A percentile compares a stretch with the other conserved stretches of the same genome.
phyloP scores from a whole-genome alignment of 257 asterid genomes.

The Cordia subcordata region DNA sequence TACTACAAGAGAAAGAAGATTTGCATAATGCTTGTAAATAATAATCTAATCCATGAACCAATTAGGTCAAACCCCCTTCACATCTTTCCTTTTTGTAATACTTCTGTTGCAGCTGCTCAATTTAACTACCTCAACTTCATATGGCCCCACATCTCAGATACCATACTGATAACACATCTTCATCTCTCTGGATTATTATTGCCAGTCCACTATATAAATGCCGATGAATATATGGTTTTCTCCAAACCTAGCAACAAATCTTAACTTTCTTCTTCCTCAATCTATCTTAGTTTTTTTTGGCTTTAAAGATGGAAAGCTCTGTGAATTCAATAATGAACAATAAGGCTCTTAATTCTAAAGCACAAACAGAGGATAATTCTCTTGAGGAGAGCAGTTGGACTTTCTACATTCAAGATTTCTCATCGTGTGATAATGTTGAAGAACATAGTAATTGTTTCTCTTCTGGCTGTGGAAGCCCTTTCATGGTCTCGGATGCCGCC shows the following conservation, averaged over 20 bases:
- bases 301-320: slow-evolving; percentile 18
- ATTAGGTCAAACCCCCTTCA: slow-evolving; percentile 23
- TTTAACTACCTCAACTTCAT: slow-evolving; percentile 37
- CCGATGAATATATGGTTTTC: slow-evolving; percentile 3
- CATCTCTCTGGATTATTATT: neutral
- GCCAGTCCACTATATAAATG: slow-evolving; percentile 29
- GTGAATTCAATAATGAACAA: neutral
- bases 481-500: slow-evolving; percentile 59
- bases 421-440: slow-evolving; percentile 19
- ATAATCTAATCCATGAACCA: slow-evolving; percentile 21
- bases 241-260: slow-evolving; percentile 12
- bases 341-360: neutral
- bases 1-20: slow-evolving; percentile 31
- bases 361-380: slow-evolving; percentile 17
- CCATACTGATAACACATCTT: slow-evolving; percentile 13
- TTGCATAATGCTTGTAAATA: slow-evolving; percentile 38
- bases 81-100: slow-evolving; percentile 10
- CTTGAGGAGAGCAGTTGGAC: slow-evolving; percentile 84
- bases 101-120: slow-evolving; percentile 32
- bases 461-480: slow-evolving; percentile 35
- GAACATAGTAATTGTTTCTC: slow-evolving; percentile 11
- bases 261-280: neutral
- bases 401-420: slow-evolving; percentile 61
- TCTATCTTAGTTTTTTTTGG: neutral
- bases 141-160: slow-evolving; percentile 34